phyloP scores from a whole-genome alignment of 2,329 filamentous ascomycete species.

The Curvularia sp. region DNA sequence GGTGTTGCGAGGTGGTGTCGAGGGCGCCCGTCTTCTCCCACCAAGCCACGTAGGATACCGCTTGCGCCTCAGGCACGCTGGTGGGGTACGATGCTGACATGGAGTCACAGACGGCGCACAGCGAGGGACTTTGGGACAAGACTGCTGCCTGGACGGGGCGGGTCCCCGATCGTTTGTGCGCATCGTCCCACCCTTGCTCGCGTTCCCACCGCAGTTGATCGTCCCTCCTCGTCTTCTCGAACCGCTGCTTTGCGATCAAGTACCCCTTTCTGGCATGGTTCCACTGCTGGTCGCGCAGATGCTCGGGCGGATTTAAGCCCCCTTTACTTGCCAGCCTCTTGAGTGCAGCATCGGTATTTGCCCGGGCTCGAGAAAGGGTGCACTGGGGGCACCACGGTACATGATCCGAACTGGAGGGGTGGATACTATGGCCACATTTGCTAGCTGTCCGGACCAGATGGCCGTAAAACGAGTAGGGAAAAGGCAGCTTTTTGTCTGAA shows the following conservation, averaged over 20 bases:
- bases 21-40: conserved; percentile 32
- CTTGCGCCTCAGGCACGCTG: conserved; percentile 10
- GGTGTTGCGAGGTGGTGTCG: conserved; percentile 10
- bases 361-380: conserved; percentile 18
- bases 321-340: conserved; percentile 24
- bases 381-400: conserved; percentile 32
- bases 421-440: conserved; percentile 33
- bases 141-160: conserved; percentile 17
- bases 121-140: conserved; percentile 8
- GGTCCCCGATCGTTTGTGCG: conserved; percentile 16
- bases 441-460: conserved; percentile 26
- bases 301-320: conserved; percentile 16
- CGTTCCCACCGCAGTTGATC: conserved; percentile 33
- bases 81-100: conserved; percentile 17
- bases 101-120: conserved; percentile 23
- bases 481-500: conserved; percentile 5
- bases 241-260: conserved; percentile 19
- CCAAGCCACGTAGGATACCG: conserved; percentile 25
- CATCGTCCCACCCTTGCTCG: conserved; percentile 32
- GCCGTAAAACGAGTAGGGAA: conserved; percentile 9
- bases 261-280: conserved; percentile 29
- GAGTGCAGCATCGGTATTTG: conserved; percentile 23
- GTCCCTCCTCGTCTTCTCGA: conserved; percentile 19
- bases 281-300: conserved; percentile 29
- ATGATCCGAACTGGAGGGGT: conserved; percentile 28